A percentile compares a stretch with the other conserved stretches of the same genome.
These are phyloP conservation scores for Phaeosphaeriaceae sp. DNA, from an alignment of 2,329 filamentous ascomycete genomes.

Conservation along the genomic window DNA sequence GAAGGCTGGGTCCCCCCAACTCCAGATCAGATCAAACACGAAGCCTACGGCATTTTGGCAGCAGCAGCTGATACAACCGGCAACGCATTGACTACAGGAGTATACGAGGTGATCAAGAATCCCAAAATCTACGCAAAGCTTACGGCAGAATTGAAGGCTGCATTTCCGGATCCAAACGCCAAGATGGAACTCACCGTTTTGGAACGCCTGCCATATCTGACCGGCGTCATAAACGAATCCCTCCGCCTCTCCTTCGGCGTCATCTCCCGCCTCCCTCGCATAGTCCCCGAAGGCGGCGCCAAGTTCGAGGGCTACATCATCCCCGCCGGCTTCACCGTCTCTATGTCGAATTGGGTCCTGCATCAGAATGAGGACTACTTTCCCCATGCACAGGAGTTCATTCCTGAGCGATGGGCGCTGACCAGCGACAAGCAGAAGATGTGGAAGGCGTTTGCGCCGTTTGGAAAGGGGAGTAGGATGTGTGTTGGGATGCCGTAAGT, in stretches of 20 bases:
- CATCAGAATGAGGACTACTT: constrained; percentile 4
- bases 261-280: constrained; percentile 27
- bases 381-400: constrained; percentile 7
- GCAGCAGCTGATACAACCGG: constrained; percentile 55
- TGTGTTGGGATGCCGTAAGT: constrained; percentile 7
- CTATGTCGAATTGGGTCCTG: constrained; percentile 3
- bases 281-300: constrained; percentile 31
- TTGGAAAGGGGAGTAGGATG: constrained; percentile 4
- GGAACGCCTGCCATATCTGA: constrained; percentile 44
- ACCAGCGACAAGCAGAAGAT: constrained; percentile 3
- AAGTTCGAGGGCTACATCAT: constrained; percentile 25
- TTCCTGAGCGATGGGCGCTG: constrained; percentile 30
- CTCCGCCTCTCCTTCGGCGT: constrained; percentile 48
- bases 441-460: constrained; percentile 2
- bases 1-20: constrained; percentile 25
- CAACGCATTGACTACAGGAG: constrained; percentile 51
- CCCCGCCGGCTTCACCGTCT: constrained; percentile 15
- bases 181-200: constrained; percentile 42
- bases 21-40: constrained; percentile 25
- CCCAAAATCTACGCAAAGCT: constrained; percentile 43
- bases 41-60: constrained; percentile 55
- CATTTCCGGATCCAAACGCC: constrained; percentile 45
- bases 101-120: constrained; percentile 50
- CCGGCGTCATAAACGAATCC: constrained; percentile 50
- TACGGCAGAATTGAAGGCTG: constrained; percentile 46